Conservation (phyloP, 2,329 filamentous ascomycete genomes). For the Colletotrichum somersetense region DNA sequence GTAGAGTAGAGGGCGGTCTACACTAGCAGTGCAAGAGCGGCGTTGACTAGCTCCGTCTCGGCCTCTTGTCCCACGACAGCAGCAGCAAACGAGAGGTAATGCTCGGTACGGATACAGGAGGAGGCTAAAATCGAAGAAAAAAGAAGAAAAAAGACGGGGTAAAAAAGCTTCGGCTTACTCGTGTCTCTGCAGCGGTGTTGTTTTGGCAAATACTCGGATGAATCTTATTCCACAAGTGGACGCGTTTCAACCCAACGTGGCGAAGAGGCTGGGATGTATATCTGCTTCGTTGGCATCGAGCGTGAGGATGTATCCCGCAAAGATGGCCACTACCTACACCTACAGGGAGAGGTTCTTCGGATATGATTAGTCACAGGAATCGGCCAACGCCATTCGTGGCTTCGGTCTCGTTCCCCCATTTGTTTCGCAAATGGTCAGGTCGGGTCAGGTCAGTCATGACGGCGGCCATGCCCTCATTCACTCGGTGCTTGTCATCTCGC, state of each 20-base stretch:
- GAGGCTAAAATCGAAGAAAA: not conserved
- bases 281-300: constrained; percentile 5
- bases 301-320: constrained; percentile 4
- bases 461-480: constrained; percentile 13
- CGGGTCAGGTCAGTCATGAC: not conserved
- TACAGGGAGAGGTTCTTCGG: constrained; percentile 2
- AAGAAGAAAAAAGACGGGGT: no score
- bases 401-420: constrained; percentile 21
- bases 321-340: not conserved
- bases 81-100: not conserved
- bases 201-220: not conserved
- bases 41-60: constrained; percentile 32
- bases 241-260: constrained; percentile 32
- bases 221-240: constrained; percentile 6
- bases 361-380: not conserved
- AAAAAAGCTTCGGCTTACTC: constrained; percentile 31
- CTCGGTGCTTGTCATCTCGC: constrained; percentile 2
- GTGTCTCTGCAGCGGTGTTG: constrained; percentile 27
- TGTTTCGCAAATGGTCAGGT: constrained; percentile 27
- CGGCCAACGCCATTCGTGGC: not conserved
- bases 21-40: constrained; percentile 2
- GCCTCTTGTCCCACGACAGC: constrained; percentile 25
- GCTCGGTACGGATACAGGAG: not conserved
- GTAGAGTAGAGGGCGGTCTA: not conserved
- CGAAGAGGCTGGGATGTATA: constrained; percentile 21